These are phyloP conservation scores for Begonia peltatifolia DNA, from an alignment of 306 rosid genomes.

Conservation along the genomic window DNA sequence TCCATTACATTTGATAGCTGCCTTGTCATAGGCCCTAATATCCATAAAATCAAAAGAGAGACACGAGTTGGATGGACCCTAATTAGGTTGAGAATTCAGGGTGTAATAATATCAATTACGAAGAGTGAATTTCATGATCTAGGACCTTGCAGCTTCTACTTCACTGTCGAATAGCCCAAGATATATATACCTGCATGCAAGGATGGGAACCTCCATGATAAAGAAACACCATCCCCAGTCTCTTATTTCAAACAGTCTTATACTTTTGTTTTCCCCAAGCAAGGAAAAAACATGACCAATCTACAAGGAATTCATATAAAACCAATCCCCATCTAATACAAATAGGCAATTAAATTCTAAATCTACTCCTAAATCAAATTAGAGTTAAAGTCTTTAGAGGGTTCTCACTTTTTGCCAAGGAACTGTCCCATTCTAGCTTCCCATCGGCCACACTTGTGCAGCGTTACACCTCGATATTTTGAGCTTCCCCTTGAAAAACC, in stretches of 20 bases:
- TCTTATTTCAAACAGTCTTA: slow-evolving; percentile 46
- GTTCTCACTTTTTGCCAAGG: slow-evolving; percentile 97
- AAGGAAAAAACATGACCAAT: slow-evolving; percentile 24
- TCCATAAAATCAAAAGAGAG: slow-evolving; percentile 75
- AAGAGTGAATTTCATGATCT: slow-evolving; percentile 79
- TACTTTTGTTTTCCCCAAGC: slow-evolving; percentile 39
- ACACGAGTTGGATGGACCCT: slow-evolving; percentile 59
- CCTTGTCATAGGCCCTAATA: slow-evolving; percentile 97
- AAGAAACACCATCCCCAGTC: slow-evolving; percentile 63
- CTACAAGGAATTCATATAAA: slow-evolving; percentile 27
- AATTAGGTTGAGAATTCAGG: slow-evolving; percentile 63
- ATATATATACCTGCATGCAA: slow-evolving; percentile 99
- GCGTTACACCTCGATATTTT: slow-evolving; percentile 89
- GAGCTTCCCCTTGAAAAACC: slow-evolving; percentile 98
- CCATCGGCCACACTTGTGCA: slow-evolving; percentile 99
- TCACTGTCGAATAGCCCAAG: slow-evolving; percentile 99
- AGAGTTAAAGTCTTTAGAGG: slow-evolving; percentile 13
- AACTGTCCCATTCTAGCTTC: slow-evolving; percentile 99
- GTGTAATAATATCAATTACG: slow-evolving; percentile 54
- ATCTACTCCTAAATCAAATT: slow-evolving; percentile 12
- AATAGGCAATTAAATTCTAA: not conserved
- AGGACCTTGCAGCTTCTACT: slow-evolving; percentile 99
- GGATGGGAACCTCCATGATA: slow-evolving; percentile 74
- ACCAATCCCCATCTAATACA: slow-evolving; percentile 22
- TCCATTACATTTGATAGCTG: slow-evolving; percentile 93